Evolutionary conservation across 2,329 filamentous ascomycete genomes (phyloP).

Genomic region (Cladosporium velox): DNA sequence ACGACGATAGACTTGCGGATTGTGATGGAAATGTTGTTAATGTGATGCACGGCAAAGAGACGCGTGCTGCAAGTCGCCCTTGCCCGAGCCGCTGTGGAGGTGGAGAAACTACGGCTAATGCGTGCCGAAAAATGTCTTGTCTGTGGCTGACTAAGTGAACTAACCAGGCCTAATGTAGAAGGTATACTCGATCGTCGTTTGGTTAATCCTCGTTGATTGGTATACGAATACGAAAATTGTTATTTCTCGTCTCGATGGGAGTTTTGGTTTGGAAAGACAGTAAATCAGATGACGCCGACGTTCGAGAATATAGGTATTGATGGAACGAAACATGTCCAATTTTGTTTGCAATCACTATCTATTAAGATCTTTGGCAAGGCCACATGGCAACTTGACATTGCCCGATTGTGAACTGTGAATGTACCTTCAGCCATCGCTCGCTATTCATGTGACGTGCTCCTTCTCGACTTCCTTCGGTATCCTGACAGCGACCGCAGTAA

Average conservation of each 20-base stretch:
- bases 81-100: constrained; percentile 10
- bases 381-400: too few species aligned
- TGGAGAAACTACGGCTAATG: constrained; percentile 6
- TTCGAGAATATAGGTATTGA: too few species aligned
- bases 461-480: constrained; percentile 37
- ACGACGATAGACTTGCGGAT: neutral
- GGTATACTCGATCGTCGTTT: neutral
- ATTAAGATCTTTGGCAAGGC: too few species aligned
- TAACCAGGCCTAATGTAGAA: neutral
- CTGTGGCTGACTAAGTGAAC: neutral
- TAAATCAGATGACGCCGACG: too few species aligned
- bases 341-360: too few species aligned
- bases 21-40: neutral
- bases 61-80: neutral
- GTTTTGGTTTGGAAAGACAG: too few species aligned
- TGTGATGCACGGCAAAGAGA: neutral
- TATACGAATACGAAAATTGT: neutral
- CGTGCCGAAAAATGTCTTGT: constrained; percentile 8
- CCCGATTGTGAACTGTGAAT: too few species aligned
- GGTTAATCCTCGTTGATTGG: neutral
- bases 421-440: neutral
- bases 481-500: constrained; percentile 31
- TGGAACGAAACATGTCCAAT: too few species aligned
- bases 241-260: too few species aligned
- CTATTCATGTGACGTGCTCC: constrained; percentile 31